A percentile compares a stretch with the other conserved stretches of the same genome.
Conservation (phyloP, 2,329 filamentous ascomycete genomes). For the Colletotrichum kahawae region DNA sequence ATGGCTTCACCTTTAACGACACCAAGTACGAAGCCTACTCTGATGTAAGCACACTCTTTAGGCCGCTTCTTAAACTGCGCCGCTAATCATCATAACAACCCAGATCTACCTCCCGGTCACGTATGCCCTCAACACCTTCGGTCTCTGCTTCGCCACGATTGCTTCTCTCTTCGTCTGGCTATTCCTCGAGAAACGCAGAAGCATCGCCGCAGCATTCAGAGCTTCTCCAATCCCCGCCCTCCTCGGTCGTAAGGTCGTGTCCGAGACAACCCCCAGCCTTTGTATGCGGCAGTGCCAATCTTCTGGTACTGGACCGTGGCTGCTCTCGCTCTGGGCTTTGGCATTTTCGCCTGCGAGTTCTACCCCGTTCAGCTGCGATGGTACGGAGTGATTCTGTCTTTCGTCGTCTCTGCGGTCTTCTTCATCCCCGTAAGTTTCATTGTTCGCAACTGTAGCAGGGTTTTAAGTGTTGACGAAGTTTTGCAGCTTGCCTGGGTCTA, state of each 20-base stretch:
- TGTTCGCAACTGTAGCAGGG: accelerated
- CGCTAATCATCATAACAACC: accelerated
- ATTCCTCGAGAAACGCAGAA: slow-evolving; percentile 32
- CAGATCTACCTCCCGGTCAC: slow-evolving; percentile 49
- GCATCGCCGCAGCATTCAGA: slow-evolving; percentile 13
- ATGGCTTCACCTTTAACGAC: slow-evolving; percentile 42
- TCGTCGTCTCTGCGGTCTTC: slow-evolving; percentile 31
- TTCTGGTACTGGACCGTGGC: slow-evolving; percentile 30
- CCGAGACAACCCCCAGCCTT: slow-evolving; percentile 7
- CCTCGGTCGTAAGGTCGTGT: background rate
- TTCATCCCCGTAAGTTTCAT: slow-evolving; percentile 30
- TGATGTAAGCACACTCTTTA: slow-evolving; percentile 33
- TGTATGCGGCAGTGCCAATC: slow-evolving; percentile 24
- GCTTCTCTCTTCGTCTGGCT: slow-evolving; percentile 39
- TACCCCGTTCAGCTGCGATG: slow-evolving; percentile 35
- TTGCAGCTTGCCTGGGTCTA: slow-evolving; percentile 33
- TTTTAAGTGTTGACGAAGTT: background rate
- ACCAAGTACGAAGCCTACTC: slow-evolving; percentile 58
- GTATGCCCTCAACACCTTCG: slow-evolving; percentile 53
- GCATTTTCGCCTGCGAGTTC: slow-evolving; percentile 33
- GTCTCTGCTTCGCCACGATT: slow-evolving; percentile 57
- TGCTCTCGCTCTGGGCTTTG: slow-evolving; percentile 27
- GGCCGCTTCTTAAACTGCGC: background rate
- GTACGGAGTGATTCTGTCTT: slow-evolving; percentile 34
- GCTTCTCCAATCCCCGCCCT: background rate